These are phyloP conservation scores for Fusarium decemcellulare DNA, from an alignment of 2,329 filamentous ascomycete species.

Conservation along the genomic window DNA sequence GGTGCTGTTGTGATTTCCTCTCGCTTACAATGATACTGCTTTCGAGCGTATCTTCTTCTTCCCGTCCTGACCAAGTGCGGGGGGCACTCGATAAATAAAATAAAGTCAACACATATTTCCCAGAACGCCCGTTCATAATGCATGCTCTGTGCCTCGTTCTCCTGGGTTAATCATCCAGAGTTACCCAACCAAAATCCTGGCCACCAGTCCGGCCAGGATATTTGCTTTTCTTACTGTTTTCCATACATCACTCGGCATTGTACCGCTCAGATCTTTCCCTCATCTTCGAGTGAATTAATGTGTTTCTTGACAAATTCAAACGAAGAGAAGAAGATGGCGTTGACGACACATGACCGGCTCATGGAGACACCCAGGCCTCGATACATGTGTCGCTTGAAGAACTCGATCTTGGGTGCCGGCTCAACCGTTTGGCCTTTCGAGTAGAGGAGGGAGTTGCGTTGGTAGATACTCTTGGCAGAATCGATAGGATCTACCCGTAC, in stretches of 20 bases:
- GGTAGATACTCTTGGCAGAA: constrained; percentile 88
- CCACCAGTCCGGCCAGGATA: constrained; percentile 14
- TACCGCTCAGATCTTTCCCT: constrained; percentile 31
- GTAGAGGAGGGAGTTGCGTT: constrained; percentile 82
- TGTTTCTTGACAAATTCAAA: constrained; percentile 87
- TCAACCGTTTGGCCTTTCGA: constrained; percentile 75
- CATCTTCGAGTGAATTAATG: constrained; percentile 69
- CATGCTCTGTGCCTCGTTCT: constrained; percentile 35
- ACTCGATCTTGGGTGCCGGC: constrained; percentile 80
- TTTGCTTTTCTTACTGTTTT: constrained; percentile 18
- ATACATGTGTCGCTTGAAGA: constrained; percentile 85
- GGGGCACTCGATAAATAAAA: constrained; percentile 13
- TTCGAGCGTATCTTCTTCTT: constrained; percentile 82
- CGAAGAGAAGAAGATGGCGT: constrained; percentile 90
- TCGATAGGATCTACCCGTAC: constrained; percentile 74
- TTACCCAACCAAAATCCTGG: constrained; percentile 23
- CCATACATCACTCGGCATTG: not conserved
- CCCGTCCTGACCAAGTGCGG: constrained; percentile 62
- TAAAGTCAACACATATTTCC: constrained; percentile 22
- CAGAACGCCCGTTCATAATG: constrained; percentile 47
- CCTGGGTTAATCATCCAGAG: constrained; percentile 22
- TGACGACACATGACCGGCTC: constrained; percentile 84
- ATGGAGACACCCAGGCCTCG: constrained; percentile 87
- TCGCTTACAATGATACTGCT: constrained; percentile 2
- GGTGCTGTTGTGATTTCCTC: constrained; percentile 44